These are phyloP conservation scores for Zizania palustris DNA, from an alignment of 202 grass and related monocot species.

Conservation along the genomic window DNA sequence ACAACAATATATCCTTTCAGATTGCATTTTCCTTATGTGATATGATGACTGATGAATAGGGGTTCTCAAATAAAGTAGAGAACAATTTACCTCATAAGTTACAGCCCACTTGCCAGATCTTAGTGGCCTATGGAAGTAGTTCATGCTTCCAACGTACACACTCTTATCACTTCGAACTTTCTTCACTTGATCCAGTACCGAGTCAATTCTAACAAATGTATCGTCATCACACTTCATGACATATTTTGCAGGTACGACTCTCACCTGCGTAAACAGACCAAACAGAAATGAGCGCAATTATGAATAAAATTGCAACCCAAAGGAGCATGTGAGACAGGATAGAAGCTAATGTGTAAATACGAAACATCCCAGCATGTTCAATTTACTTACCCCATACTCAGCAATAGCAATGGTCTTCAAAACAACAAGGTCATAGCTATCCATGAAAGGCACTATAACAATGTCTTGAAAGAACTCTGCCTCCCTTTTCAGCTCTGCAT, in stretches of 20 bases:
- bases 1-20: background rate
- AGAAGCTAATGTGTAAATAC: background rate
- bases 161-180: slow-evolving; percentile 70
- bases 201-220: slow-evolving; percentile 88
- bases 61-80: slow-evolving; percentile 14
- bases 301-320: background rate
- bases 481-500: slow-evolving; percentile 75
- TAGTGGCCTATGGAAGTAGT: slow-evolving; percentile 87
- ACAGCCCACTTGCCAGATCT: slow-evolving; percentile 96
- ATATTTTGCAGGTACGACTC: slow-evolving; percentile 75
- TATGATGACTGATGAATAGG: background rate
- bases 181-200: slow-evolving; percentile 72
- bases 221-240: slow-evolving; percentile 99
- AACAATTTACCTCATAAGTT: slow-evolving; percentile 77
- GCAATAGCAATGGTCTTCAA: slow-evolving; percentile 94
- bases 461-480: slow-evolving; percentile 94
- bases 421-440: slow-evolving; percentile 95
- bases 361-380: slow-evolving; percentile 20
- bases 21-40: background rate
- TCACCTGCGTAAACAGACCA: slow-evolving; percentile 56
- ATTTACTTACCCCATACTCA: slow-evolving; percentile 80
- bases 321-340: background rate
- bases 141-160: slow-evolving; percentile 88
- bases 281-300: slow-evolving; percentile 13
- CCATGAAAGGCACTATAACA: slow-evolving; percentile 92